phyloP scores from a whole-genome alignment of 345 rosid genomes.

The Salix caprea region DNA sequence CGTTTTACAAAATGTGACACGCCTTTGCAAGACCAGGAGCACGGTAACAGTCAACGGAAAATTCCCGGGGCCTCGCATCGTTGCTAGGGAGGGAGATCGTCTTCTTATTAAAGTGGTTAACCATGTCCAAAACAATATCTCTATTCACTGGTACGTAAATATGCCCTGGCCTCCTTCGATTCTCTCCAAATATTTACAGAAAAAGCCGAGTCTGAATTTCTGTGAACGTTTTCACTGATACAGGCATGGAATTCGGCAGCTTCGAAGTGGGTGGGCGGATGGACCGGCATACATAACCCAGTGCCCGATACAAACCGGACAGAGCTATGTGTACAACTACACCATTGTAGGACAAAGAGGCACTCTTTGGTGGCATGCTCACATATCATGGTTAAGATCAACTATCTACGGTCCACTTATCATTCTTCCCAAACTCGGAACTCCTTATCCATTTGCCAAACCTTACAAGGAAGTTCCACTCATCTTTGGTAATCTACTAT shows the following conservation, averaged over 20 bases:
- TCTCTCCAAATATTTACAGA: not conserved
- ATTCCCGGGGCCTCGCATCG: conserved; percentile 1
- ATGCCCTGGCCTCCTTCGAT: too few relatives aligned
- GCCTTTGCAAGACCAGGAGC: conserved; percentile 18
- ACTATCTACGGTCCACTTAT: not conserved
- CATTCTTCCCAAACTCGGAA: not conserved
- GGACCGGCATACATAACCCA: not conserved
- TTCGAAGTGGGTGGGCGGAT: not conserved
- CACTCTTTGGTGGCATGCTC: conserved; percentile 7
- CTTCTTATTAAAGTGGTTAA: conserved; percentile 6
- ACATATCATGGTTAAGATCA: not conserved
- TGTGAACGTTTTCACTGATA: not conserved
- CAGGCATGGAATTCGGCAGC: conserved; percentile 9
- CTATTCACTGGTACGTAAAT: conserved; percentile 11
- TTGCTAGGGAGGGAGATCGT: not conserved
- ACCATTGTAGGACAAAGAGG: conserved; percentile 6
- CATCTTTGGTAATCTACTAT: not conserved
- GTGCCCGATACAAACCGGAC: conserved; percentile 2
- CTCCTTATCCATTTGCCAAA: not conserved
- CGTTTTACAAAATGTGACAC: conserved; percentile 6
- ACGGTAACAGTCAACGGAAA: conserved; percentile 6
- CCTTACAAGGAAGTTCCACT: not conserved
- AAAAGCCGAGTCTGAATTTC: too few relatives aligned
- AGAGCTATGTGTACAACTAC: not conserved
- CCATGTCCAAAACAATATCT: conserved; percentile 17